Evolutionary conservation across 805 yeast genomes (phyloP).

Genomic region (Lachancea cidri): DNA sequence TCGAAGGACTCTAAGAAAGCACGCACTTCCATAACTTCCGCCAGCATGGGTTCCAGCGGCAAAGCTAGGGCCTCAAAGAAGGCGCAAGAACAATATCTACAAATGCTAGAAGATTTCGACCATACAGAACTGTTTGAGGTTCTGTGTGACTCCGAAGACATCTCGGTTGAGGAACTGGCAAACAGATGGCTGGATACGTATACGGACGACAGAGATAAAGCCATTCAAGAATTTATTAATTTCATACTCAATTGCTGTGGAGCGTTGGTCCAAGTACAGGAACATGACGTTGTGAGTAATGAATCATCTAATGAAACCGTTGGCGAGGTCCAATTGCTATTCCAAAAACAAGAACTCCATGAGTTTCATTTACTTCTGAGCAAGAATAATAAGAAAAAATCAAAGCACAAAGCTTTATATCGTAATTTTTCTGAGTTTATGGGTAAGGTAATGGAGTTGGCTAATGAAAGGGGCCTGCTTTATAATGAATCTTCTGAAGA

Average conservation of each 20-base stretch:
- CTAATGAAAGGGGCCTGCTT: conserved; percentile 59
- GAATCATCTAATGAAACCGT: conserved; percentile 72
- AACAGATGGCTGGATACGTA: conserved; percentile 56
- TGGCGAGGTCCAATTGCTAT: conserved; percentile 61
- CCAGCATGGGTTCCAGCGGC: background rate
- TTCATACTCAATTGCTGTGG: conserved; percentile 69
- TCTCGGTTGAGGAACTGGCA: conserved; percentile 48
- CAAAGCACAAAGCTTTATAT: conserved; percentile 42
- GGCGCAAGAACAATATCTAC: conserved; percentile 31
- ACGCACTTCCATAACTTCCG: background rate
- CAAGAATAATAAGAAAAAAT: conserved; percentile 39
- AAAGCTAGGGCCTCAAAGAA: conserved; percentile 16
- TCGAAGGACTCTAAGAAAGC: background rate
- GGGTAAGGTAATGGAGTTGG: conserved; percentile 42
- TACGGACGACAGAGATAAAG: conserved; percentile 37
- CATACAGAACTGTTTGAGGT: conserved; percentile 49
- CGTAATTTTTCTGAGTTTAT: conserved; percentile 53
- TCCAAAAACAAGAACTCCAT: conserved; percentile 54
- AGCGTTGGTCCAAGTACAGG: conserved; percentile 56
- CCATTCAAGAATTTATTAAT: conserved; percentile 62
- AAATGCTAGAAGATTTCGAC: conserved; percentile 39
- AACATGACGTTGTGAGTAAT: conserved; percentile 67
- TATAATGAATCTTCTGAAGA: conserved; percentile 37
- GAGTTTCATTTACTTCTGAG: conserved; percentile 64
- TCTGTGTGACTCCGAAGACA: conserved; percentile 42